Percentiles rank a stretch among this genome's conserved stretches.
Conservation (phyloP, 2,329 filamentous ascomycete species). For the Pestalotiopsis sp. region DNA sequence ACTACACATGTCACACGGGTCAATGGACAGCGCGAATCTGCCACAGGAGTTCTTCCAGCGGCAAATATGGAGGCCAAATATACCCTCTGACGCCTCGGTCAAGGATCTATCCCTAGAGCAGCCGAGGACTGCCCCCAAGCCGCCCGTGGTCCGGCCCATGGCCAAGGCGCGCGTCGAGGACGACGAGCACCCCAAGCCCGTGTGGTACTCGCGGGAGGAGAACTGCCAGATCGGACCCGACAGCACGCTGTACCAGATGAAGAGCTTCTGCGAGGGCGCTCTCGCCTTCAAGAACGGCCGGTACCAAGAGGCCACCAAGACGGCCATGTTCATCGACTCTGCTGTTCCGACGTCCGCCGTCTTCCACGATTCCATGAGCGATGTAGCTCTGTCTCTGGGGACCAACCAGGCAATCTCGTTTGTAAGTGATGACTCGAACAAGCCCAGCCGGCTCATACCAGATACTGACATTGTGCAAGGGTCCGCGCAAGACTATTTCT, state of each 20-base stretch:
- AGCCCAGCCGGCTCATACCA: neutral
- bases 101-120: neutral
- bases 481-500: conserved; percentile 16
- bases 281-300: conserved; percentile 34
- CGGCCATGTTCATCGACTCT: neutral
- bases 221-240: conserved; percentile 34
- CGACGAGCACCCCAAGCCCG: conserved; percentile 2
- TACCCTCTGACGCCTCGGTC: neutral
- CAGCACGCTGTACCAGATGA: conserved; percentile 35
- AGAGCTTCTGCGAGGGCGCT: conserved; percentile 40
- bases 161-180: neutral
- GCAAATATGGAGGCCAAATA: neutral
- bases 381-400: neutral
- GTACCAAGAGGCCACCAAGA: conserved; percentile 35
- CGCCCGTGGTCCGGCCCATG: neutral
- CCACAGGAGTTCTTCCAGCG: neutral
- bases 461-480: conserved; percentile 6
- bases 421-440: neutral
- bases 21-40: neutral
- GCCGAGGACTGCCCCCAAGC: neutral
- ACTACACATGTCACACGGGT: neutral
- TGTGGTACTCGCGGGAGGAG: conserved; percentile 13
- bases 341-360: neutral
- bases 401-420: conserved; percentile 14
- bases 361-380: neutral